phyloP scores from a whole-genome alignment of 169 alveolate species.

The Pseudocohnilembus persalinus region DNA sequence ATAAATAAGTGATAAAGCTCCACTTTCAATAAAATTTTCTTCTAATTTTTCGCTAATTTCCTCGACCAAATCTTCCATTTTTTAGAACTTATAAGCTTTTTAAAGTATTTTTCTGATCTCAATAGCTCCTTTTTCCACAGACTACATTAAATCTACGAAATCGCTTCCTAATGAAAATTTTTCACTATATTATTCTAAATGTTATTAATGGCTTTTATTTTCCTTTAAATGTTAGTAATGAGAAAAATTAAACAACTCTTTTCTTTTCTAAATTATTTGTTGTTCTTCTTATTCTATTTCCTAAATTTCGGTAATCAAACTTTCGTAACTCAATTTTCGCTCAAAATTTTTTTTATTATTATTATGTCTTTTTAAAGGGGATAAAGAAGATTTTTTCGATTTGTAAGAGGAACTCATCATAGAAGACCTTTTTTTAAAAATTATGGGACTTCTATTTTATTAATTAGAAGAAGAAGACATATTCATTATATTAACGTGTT shows the following conservation, averaged over 20 bases:
- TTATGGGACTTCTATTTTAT: too few relatives aligned
- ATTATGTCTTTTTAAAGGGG: too few relatives aligned
- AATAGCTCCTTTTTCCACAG: constrained; percentile 8
- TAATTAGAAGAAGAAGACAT: too few relatives aligned
- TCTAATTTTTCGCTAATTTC: constrained; percentile 14
- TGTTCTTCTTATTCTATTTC: too few relatives aligned
- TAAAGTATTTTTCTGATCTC: not conserved
- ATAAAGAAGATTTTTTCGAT: too few relatives aligned
- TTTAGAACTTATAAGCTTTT: not conserved
- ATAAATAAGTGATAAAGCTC: constrained; percentile 18
- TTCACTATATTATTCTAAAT: not conserved
- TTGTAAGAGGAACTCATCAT: too few relatives aligned
- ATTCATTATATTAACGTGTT: too few relatives aligned
- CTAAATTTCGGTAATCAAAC: too few relatives aligned
- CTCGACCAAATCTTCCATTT: not conserved
- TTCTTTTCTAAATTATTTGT: too few relatives aligned
- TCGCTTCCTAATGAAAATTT: constrained; percentile 8
- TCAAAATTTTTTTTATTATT: too few relatives aligned
- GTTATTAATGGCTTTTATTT: not conserved
- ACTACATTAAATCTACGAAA: constrained; percentile 6
- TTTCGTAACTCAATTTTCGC: too few relatives aligned
- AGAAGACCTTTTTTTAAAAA: too few relatives aligned
- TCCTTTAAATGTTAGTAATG: not conserved
- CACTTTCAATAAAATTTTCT: not conserved
- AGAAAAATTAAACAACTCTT: not conserved